Conservation (phyloP, 2,329 filamentous ascomycete species). For the Neonectria neomacrospora region DNA sequence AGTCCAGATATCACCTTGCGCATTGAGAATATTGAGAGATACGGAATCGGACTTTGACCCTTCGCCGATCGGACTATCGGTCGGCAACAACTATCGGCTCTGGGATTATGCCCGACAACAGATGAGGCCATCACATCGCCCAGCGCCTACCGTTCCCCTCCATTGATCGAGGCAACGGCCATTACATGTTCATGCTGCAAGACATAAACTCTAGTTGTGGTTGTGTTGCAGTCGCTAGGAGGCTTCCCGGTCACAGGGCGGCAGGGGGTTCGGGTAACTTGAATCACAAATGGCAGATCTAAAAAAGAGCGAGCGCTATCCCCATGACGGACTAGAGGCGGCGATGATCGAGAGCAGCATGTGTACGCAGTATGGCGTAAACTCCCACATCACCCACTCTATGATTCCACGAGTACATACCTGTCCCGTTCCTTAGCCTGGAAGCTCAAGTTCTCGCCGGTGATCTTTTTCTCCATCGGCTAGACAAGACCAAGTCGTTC, state of each 20-base stretch:
- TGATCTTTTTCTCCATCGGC: slow-evolving; percentile 12
- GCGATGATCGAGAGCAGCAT: slow-evolving; percentile 4
- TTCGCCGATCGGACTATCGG: background rate
- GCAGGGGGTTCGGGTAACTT: slow-evolving; percentile 1
- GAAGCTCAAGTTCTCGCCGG: background rate
- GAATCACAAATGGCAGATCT: slow-evolving; percentile 4
- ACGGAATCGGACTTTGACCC: background rate
- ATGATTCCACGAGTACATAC: background rate
- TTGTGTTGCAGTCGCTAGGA: slow-evolving; percentile 24
- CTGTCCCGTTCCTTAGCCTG: slow-evolving; percentile 3
- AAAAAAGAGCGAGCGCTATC: background rate
- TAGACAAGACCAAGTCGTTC: slow-evolving; percentile 11
- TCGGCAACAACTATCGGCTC: background rate
- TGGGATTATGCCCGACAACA: background rate
- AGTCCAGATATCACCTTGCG: background rate
- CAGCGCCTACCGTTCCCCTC: slow-evolving; percentile 10
- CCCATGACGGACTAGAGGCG: slow-evolving; percentile 4
- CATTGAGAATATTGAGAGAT: background rate
- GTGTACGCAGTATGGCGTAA: slow-evolving; percentile 4
- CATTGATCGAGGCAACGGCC: background rate
- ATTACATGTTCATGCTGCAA: slow-evolving; percentile 12
- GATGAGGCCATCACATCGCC: slow-evolving; percentile 18
- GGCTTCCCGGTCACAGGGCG: slow-evolving; percentile 1
- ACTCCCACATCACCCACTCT: background rate
- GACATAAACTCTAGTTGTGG: background rate